A percentile compares a stretch with the other conserved stretches of the same genome.
Conservation (phyloP, 1,284 basidiomycete genomes). For the Cutaneotrichosporon dermatis region DNA sequence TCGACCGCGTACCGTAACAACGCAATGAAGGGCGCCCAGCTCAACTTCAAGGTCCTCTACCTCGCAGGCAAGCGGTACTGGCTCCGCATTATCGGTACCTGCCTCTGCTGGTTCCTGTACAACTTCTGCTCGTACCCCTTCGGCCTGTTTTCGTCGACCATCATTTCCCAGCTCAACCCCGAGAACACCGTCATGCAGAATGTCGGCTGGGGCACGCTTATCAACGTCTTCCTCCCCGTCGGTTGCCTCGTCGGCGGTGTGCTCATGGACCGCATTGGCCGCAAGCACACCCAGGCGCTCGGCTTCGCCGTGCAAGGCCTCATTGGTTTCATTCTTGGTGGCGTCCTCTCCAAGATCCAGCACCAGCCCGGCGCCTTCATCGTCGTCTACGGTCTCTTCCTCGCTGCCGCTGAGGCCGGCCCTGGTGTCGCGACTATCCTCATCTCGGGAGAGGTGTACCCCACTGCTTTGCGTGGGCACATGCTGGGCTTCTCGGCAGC, state of each 20-base stretch:
- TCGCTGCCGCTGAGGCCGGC: constrained; percentile 18
- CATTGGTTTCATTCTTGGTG: constrained; percentile 20
- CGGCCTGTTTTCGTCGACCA: constrained; percentile 25
- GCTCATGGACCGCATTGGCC: constrained; percentile 62
- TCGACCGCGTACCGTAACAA: constrained; percentile 31
- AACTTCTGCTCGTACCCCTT: constrained; percentile 59
- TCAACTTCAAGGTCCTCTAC: constrained; percentile 14
- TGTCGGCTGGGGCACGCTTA: constrained; percentile 33
- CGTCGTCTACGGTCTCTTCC: constrained; percentile 22
- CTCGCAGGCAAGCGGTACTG: constrained; percentile 64
- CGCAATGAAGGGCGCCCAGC: constrained; percentile 20
- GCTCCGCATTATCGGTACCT: constrained; percentile 58
- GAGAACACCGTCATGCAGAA: constrained; percentile 41
- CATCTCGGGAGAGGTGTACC: constrained; percentile 53
- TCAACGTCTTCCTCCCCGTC: constrained; percentile 46
- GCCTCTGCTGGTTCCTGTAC: constrained; percentile 57
- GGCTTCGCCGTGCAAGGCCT: constrained; percentile 18
- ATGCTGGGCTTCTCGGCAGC: constrained; percentile 62
- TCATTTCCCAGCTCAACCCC: constrained; percentile 58
- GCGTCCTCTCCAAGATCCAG: constrained; percentile 19
- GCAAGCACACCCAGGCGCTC: constrained; percentile 53
- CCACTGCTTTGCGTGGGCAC: constrained; percentile 63
- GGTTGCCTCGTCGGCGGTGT: constrained; percentile 68
- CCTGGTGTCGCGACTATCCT: constrained; percentile 49
- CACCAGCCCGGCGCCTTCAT: constrained; percentile 16